These are phyloP conservation scores for Chrysoporthe cubensis DNA, from an alignment of 2,329 filamentous ascomycete genomes.

Conservation along the genomic window DNA sequence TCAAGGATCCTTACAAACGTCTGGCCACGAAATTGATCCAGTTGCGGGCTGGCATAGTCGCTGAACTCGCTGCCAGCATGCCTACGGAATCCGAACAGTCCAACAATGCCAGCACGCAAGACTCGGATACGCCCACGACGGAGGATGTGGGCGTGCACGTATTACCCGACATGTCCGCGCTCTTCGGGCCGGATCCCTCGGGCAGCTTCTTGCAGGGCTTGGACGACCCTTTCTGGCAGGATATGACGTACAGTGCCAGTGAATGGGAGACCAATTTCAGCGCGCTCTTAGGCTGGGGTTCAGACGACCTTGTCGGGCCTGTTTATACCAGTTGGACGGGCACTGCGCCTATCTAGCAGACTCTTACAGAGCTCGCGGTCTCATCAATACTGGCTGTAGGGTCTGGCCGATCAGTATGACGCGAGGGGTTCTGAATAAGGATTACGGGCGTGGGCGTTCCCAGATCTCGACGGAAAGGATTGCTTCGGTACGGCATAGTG, in stretches of 20 bases:
- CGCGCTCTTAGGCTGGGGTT: slow-evolving; percentile 21
- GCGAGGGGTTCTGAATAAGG: too few species aligned
- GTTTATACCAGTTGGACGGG: slow-evolving; percentile 3
- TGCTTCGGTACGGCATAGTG: too few species aligned
- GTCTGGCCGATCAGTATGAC: too few species aligned
- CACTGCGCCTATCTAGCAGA: not conserved
- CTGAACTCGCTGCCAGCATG: slow-evolving; percentile 20
- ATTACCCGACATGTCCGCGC: not conserved
- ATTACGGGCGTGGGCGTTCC: too few species aligned
- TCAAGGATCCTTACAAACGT: slow-evolving; percentile 18
- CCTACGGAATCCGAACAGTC: not conserved
- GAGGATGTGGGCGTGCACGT: not conserved
- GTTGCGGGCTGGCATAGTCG: slow-evolving; percentile 15
- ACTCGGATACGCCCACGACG: not conserved
- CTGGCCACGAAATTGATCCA: slow-evolving; percentile 17
- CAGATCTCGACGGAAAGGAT: too few species aligned
- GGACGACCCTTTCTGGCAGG: slow-evolving; percentile 24
- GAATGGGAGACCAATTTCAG: slow-evolving; percentile 24
- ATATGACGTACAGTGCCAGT: slow-evolving; percentile 11
- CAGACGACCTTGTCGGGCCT: slow-evolving; percentile 5
- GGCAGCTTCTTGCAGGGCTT: slow-evolving; percentile 15
- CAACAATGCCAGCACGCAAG: not conserved
- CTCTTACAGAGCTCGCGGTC: too few species aligned
- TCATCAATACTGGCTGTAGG: not conserved
- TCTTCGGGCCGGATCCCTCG: not conserved